Evolutionary conservation across 345 rosid genomes (phyloP).

Genomic region (Ricinus communis): DNA sequence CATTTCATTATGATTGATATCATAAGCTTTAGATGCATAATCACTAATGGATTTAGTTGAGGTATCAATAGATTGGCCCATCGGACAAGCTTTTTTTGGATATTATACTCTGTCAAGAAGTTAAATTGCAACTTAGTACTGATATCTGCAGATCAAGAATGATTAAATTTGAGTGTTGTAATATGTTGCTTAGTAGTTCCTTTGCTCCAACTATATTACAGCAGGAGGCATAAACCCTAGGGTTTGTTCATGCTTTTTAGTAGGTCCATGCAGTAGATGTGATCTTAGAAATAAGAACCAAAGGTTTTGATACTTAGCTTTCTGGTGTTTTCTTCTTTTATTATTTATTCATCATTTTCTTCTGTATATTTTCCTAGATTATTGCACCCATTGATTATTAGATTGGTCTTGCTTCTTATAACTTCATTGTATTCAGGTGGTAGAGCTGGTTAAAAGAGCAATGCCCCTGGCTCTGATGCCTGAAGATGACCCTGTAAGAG

Average conservation of each 20-base stretch:
- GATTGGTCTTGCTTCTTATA: neutral
- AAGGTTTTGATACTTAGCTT: neutral
- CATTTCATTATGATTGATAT: neutral
- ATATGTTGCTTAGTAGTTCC: neutral
- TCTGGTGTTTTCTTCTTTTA: neutral
- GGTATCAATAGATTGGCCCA: neutral
- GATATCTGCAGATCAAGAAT: neutral
- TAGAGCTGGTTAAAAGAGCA: constrained; percentile 78
- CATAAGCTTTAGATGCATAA: neutral
- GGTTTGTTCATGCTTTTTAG: neutral
- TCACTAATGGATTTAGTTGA: neutral
- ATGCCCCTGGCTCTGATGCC: constrained; percentile 66
- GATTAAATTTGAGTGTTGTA: neutral
- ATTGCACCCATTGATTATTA: neutral
- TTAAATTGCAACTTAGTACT: neutral
- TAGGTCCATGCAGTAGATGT: neutral
- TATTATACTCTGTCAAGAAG: neutral
- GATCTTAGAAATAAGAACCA: neutral
- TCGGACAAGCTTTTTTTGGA: neutral
- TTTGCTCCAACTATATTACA: constrained; percentile 1
- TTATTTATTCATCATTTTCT: neutral
- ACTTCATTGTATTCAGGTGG: constrained; percentile 52
- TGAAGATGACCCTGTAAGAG: constrained; percentile 63
- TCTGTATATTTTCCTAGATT: neutral
- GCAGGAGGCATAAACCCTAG: neutral